Evolutionary conservation across 768 basidiomycete genomes (phyloP).

Genomic region (Phylloporus scabripes): DNA sequence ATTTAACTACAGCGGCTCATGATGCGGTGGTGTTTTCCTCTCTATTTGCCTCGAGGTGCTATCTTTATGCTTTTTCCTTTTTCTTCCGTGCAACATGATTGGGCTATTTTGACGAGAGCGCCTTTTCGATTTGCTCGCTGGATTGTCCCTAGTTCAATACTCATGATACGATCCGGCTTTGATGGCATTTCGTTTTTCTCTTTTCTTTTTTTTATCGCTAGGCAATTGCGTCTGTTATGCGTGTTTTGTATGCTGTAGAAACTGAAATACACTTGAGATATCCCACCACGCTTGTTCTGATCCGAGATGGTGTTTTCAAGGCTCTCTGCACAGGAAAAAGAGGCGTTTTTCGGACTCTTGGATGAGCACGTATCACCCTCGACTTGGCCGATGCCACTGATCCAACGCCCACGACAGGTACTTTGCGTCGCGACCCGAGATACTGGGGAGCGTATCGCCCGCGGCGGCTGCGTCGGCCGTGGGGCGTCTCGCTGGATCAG

Average conservation of each 20-base stretch:
- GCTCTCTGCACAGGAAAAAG: constrained; percentile 62
- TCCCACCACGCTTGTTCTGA: background rate
- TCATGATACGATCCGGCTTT: background rate
- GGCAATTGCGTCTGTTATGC: constrained; percentile 22
- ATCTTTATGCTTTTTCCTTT: constrained; percentile 16
- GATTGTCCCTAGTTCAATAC: constrained; percentile 17
- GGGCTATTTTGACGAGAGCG: constrained; percentile 1
- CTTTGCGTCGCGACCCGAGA: constrained; percentile 66
- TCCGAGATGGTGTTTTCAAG: constrained; percentile 66
- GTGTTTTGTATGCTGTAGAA: constrained; percentile 30
- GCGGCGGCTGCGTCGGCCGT: constrained; percentile 38
- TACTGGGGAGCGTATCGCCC: constrained; percentile 36
- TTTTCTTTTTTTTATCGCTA: constrained; percentile 13
- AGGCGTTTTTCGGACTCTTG: constrained; percentile 74
- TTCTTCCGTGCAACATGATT: constrained; percentile 6
- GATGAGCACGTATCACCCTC: constrained; percentile 53
- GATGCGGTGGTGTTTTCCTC: constrained; percentile 17
- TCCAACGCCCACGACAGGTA: constrained; percentile 42
- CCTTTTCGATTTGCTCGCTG: background rate
- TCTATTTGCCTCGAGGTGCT: constrained; percentile 23
- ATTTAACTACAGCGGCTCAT: constrained; percentile 53
- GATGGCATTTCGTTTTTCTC: background rate
- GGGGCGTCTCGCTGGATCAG: constrained; percentile 37
- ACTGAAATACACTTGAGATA: constrained; percentile 9
- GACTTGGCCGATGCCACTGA: background rate